Percentiles rank a stretch among this genome's conserved stretches.
Conservation (phyloP, 768 basidiomycete species). For the Serendipita sp. region DNA sequence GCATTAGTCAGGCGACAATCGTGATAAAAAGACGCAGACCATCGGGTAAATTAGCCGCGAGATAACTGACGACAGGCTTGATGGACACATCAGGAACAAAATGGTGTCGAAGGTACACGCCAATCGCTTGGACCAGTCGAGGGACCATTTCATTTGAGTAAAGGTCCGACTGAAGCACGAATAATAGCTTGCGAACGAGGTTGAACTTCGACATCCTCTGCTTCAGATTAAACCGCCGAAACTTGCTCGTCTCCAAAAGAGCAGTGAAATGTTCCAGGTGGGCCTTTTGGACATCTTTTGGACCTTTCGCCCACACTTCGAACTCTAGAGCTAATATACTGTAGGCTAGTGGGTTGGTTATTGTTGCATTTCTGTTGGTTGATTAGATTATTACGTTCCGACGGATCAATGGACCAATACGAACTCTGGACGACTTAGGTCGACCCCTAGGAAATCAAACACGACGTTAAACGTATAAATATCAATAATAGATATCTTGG, state of each 20-base stretch:
- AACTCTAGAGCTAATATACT: constrained; percentile 74
- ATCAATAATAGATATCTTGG: constrained; percentile 60
- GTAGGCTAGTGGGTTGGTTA: constrained; percentile 72
- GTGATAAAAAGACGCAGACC: constrained; percentile 26
- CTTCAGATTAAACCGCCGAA: constrained; percentile 59
- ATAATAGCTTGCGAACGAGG: constrained; percentile 61
- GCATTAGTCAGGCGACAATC: background rate
- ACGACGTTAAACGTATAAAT: constrained; percentile 66
- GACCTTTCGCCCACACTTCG: constrained; percentile 68
- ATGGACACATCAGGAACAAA: constrained; percentile 60
- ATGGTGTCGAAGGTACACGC: constrained; percentile 41
- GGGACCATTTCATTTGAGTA: constrained; percentile 40
- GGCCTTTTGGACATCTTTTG: constrained; percentile 53
- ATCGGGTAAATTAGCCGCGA: constrained; percentile 63
- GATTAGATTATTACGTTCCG: background rate
- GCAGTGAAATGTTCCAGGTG: constrained; percentile 72
- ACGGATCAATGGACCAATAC: constrained; percentile 14
- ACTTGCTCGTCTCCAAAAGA: constrained; percentile 54
- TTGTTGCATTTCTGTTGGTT: constrained; percentile 51
- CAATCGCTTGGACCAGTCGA: constrained; percentile 42
- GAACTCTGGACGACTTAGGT: constrained; percentile 67
- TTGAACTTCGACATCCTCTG: constrained; percentile 56
- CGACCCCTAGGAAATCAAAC: constrained; percentile 75
- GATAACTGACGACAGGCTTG: constrained; percentile 72
- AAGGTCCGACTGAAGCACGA: constrained; percentile 64